These are phyloP conservation scores for Ballota nigra DNA, from an alignment of 257 asterid species.

Conservation along the genomic window DNA sequence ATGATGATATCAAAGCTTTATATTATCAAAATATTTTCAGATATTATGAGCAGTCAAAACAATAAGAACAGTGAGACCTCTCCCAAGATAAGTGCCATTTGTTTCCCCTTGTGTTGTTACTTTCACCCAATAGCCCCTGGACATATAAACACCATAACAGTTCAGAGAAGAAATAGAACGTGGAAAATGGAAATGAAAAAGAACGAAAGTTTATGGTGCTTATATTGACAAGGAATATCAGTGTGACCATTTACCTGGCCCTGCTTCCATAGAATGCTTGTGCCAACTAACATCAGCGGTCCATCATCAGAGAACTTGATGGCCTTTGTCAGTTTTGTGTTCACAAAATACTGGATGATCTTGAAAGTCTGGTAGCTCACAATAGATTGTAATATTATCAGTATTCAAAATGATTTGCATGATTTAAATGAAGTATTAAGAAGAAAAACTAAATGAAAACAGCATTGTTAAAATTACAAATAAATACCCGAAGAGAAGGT, in stretches of 20 bases:
- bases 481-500: no score
- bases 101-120: slow-evolving; percentile 34
- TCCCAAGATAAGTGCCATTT: slow-evolving; percentile 31
- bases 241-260: slow-evolving; percentile 46
- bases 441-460: not conserved
- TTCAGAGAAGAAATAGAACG: not conserved
- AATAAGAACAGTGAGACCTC: slow-evolving; percentile 35
- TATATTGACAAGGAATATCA: not conserved
- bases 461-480: no score
- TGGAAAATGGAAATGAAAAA: not conserved
- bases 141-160: slow-evolving; percentile 11
- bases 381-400: slow-evolving; percentile 7
- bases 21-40: not conserved
- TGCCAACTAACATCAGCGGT: slow-evolving; percentile 42
- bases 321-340: slow-evolving; percentile 43
- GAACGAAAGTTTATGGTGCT: slow-evolving; percentile 5
- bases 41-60: not conserved
- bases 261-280: slow-evolving; percentile 55
- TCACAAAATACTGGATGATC: slow-evolving; percentile 53
- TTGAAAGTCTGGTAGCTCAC: slow-evolving; percentile 47
- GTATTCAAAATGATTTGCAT: not conserved
- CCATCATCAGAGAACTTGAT: slow-evolving; percentile 46
- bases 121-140: slow-evolving; percentile 41
- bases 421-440: not conserved
- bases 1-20: not conserved